Base-by-base conservation (phyloP, 2,329 filamentous ascomycete genomes). In the Zopfia rhizophila region DNA sequence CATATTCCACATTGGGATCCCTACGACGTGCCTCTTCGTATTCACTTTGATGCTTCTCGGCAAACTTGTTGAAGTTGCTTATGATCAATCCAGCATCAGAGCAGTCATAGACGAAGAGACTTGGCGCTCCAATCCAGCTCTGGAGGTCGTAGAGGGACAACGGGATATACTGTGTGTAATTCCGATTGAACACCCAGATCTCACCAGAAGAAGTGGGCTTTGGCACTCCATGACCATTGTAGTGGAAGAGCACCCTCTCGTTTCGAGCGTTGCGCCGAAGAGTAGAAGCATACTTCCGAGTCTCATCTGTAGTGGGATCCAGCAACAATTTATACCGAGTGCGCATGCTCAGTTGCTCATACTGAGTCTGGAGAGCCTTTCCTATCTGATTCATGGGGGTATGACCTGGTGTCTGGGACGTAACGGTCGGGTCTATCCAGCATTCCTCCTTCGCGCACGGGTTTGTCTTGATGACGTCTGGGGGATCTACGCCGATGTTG, bases 181-280 rank as follows among this genome's bases (percentile, higher is more conserved):
- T 97, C 61, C 94, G 93, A 74, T 99, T 99, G 72, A 99, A 99
- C 4, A 97, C 95, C 94, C 94, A 99, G 14, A 99, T 96, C 72
- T 99, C 94, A 11, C 94, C 94, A 4, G 93, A 97, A 3, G 89
- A 86, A 1, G 94, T 99, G 3, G 94, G 94, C 65, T 97, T 91
- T 1, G 94, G 94, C 8, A 99, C 94, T 33, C 94, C 94, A 70
- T 99, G 94, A 12, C 94, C 94, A 63, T 99, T 99, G 79, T 99
- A 99, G 69, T 99, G 94, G 62, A 99, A 90, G n/a, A 99, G 78
- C 2, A 99, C 91, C 37, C 94, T 82, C 75, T 99, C 94, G 47
- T 97, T 92, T 72, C 97, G 96, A 36, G 94, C 93, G 66, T 96
- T 97, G 52, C 91, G 83, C 22, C 94, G 85, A 21, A 97, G 78